Base-by-base conservation (phyloP, 1,284 basidiomycete genomes). In the Pseudomicrostroma phylloplanum region DNA sequence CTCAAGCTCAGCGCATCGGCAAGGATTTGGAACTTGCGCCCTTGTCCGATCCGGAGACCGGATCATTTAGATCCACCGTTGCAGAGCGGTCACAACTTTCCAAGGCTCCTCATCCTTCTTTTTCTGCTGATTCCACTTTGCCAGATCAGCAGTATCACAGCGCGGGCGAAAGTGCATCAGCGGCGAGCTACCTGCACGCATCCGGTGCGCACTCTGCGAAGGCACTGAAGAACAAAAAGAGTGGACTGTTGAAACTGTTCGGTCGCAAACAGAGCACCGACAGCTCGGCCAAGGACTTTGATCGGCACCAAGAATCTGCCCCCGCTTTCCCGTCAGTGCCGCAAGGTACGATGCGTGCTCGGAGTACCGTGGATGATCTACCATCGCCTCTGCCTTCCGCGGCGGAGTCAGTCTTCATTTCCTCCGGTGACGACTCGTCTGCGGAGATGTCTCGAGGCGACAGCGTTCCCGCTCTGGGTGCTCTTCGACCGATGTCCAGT, bases 401-500 rank as follows among this genome's bases (percentile, higher is more conserved):
- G 12, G 12, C 43, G 43, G 21, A 21, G 17, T 48, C 43, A 6
- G 12, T 48, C 43, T 48, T 21, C 17, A 4, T 21, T 13, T 13
- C 12, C 15, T 6, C 15, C 6, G 43, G 4, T 17, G 43, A 21
- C 15, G 17, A n/a, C 4, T 3, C 17, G 15, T 17, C 43, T n/a
- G 43, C 6, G 43, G 21, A 17, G 3, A 21, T 17, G 43, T 4
- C 12, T 3, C 17, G 21, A 48, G 43, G 17, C 12, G 21, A 48
- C 6, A 25, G 21, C 21, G 17, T 25, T 13, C 51, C 51, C 23
- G 51, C 51, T 54, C 51, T 54, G 2, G 51, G 21, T 25, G n/a
- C 51, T 25, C n/a, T 54, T 25, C 51, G 51, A 6, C 51, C 51
- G 21, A 25, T 54, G 21, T 54, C 51, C 17, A 54, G 51, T 25